A percentile compares a stretch with the other conserved stretches of the same genome.
Conservation (phyloP, 2,329 filamentous ascomycete species). For the Incumbomyces lentus region DNA sequence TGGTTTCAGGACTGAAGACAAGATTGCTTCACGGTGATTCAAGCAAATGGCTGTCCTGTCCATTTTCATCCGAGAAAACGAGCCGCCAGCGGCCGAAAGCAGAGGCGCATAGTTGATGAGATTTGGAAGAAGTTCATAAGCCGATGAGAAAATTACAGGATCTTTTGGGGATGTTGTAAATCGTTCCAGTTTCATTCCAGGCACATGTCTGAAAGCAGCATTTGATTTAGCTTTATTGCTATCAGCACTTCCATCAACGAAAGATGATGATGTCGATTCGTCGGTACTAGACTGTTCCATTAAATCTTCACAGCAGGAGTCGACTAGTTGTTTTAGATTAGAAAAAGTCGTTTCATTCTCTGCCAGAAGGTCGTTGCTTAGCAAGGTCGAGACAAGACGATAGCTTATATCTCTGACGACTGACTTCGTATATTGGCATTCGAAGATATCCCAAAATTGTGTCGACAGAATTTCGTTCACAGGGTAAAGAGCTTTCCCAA, state of each 20-base stretch:
- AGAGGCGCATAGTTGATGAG: slow-evolving; percentile 54
- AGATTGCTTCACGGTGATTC: slow-evolving; percentile 59
- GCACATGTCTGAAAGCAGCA: no score
- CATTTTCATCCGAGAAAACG: slow-evolving; percentile 60
- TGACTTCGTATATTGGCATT: slow-evolving; percentile 38
- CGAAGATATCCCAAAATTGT: slow-evolving; percentile 62
- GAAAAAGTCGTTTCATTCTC: slow-evolving; percentile 56
- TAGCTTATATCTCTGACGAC: slow-evolving; percentile 54
- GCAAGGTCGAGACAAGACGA: slow-evolving; percentile 44
- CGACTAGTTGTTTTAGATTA: slow-evolving; percentile 52
- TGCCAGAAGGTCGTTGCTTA: slow-evolving; percentile 54
- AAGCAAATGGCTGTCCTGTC: slow-evolving; percentile 72
- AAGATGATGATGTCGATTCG: no score
- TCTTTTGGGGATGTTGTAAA: slow-evolving; percentile 5
- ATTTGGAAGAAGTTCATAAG: slow-evolving; percentile 50
- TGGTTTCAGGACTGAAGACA: slow-evolving; percentile 74
- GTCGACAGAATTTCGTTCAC: slow-evolving; percentile 57
- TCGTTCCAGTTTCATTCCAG: neutral
- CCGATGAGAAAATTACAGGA: slow-evolving; percentile 42
- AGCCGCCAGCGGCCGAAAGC: slow-evolving; percentile 38
- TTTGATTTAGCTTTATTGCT: no score
- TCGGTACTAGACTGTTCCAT: no score
- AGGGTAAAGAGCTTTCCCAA: slow-evolving; percentile 49
- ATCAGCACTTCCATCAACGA: no score
- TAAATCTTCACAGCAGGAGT: slow-evolving; percentile 64